These are phyloP conservation scores for Irineochytrium annulatum DNA, from an alignment of 192 early-diverging fungal species.

Conservation along the genomic window DNA sequence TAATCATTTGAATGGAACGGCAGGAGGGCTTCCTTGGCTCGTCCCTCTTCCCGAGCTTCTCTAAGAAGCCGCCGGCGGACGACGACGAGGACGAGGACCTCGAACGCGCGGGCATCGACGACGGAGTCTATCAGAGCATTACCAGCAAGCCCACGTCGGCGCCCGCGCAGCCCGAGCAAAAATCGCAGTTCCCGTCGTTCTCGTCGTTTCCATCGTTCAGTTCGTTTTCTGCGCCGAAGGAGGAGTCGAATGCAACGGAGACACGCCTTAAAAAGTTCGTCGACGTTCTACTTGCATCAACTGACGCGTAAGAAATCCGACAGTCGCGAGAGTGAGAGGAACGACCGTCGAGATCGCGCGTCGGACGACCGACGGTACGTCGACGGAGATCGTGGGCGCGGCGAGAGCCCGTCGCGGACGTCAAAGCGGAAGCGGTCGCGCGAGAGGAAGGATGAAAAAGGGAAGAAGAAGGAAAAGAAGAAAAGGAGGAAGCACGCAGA, in stretches of 20 bases:
- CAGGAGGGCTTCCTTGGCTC: constrained; percentile 16
- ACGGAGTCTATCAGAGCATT: not conserved
- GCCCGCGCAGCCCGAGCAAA: not conserved
- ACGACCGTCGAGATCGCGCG: no score
- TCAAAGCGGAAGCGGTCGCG: not conserved
- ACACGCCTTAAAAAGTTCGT: not conserved
- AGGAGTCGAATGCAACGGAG: not conserved
- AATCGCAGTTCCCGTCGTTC: not conserved
- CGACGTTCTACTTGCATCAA: not conserved
- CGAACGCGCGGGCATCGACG: constrained; percentile 1
- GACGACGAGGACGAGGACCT: constrained; percentile 4
- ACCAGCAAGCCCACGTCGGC: not conserved
- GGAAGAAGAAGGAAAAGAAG: constrained; percentile 10
- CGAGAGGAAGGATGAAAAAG: constrained; percentile 8
- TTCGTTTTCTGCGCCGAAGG: no score
- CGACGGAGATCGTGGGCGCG: not conserved
- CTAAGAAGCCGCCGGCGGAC: constrained; percentile 1
- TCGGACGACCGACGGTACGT: no score
- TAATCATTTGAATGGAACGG: no score
- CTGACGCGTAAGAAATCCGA: not conserved
- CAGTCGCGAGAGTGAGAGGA: no score
- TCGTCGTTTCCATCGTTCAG: constrained; percentile 6
- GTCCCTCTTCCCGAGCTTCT: constrained; percentile 21
- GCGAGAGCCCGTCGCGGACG: no score
- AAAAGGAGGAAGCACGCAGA: not conserved